Conservation (phyloP, 192 early-diverging fungal genomes). For the Chytriomyces sp. region DNA sequence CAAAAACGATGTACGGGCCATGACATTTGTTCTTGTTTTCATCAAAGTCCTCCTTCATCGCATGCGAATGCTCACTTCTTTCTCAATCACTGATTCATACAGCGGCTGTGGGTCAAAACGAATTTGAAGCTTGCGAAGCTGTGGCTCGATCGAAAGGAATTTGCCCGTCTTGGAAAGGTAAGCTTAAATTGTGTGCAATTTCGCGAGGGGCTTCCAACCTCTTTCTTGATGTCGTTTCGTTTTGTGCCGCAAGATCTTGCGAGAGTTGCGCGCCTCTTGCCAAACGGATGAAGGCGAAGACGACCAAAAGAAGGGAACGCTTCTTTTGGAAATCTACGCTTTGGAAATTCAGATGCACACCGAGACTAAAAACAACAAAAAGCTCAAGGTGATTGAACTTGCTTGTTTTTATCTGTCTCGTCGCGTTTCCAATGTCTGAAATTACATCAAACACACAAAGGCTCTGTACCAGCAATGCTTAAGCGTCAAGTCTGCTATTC, state of each 20-base stretch:
- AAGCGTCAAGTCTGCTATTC: conserved; percentile 88
- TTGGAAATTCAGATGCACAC: conserved; percentile 98
- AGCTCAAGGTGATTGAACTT: conserved; percentile 72
- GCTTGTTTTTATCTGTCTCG: neutral
- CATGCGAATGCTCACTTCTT: neutral
- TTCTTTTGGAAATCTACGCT: conserved; percentile 90
- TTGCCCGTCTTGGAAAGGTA: conserved; percentile 71
- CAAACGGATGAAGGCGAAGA: conserved; percentile 82
- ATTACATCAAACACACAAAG: conserved; percentile 36
- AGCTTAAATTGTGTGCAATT: neutral
- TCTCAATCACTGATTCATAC: neutral
- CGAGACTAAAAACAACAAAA: conserved; percentile 82
- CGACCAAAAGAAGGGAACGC: conserved; percentile 90
- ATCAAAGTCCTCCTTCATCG: neutral
- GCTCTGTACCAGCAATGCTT: conserved; percentile 87
- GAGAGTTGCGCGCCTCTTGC: conserved; percentile 73
- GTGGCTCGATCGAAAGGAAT: conserved; percentile 83
- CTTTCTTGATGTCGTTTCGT: neutral
- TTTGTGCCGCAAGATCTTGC: conserved; percentile 61
- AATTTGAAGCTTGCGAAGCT: conserved; percentile 86
- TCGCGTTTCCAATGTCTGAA: neutral
- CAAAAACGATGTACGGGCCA: conserved; percentile 76
- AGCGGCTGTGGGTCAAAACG: conserved; percentile 85
- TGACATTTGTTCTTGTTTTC: neutral
- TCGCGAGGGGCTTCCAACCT: neutral